These are phyloP conservation scores for Trametes polyzona DNA, from an alignment of 1,284 basidiomycete genomes.

Conservation along the genomic window DNA sequence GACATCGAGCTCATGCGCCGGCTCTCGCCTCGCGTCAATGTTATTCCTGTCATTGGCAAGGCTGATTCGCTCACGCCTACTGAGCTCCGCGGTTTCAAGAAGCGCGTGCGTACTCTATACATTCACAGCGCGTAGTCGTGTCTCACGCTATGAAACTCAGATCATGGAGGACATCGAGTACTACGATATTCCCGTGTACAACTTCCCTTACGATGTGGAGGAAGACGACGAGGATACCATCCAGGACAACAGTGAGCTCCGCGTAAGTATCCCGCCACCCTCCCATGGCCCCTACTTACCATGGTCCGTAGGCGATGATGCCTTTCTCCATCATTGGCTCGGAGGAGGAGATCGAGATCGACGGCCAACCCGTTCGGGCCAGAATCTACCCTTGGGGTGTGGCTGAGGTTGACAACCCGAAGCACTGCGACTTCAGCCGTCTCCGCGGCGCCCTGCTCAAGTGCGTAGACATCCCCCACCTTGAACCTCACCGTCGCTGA, in stretches of 20 bases:
- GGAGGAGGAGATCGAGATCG: slow-evolving; percentile 94
- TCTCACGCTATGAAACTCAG: slow-evolving; percentile 43
- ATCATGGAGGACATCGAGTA: slow-evolving; percentile 99
- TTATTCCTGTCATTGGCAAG: slow-evolving; percentile 99
- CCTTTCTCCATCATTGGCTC: slow-evolving; percentile 98
- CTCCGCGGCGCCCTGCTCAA: slow-evolving; percentile 90
- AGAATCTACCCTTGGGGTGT: slow-evolving; percentile 98
- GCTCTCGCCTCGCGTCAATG: slow-evolving; percentile 95
- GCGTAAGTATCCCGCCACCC: slow-evolving; percentile 48
- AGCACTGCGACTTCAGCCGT: slow-evolving; percentile 96
- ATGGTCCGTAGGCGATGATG: slow-evolving; percentile 66
- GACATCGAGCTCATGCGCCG: slow-evolving; percentile 99
- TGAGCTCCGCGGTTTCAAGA: slow-evolving; percentile 95
- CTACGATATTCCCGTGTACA: slow-evolving; percentile 98
- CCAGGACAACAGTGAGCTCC: slow-evolving; percentile 94
- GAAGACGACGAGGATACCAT: slow-evolving; percentile 99
- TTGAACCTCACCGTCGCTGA: neutral
- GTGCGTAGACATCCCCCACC: slow-evolving; percentile 45
- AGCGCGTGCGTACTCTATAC: slow-evolving; percentile 64
- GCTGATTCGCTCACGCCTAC: slow-evolving; percentile 92
- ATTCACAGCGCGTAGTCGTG: slow-evolving; percentile 3
- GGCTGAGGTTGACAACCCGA: slow-evolving; percentile 98
- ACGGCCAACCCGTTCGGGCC: slow-evolving; percentile 90
- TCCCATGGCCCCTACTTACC: neutral
- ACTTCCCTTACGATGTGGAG: slow-evolving; percentile 99